Conservation (phyloP, 768 basidiomycete species). For the Termitomyces sp. region DNA sequence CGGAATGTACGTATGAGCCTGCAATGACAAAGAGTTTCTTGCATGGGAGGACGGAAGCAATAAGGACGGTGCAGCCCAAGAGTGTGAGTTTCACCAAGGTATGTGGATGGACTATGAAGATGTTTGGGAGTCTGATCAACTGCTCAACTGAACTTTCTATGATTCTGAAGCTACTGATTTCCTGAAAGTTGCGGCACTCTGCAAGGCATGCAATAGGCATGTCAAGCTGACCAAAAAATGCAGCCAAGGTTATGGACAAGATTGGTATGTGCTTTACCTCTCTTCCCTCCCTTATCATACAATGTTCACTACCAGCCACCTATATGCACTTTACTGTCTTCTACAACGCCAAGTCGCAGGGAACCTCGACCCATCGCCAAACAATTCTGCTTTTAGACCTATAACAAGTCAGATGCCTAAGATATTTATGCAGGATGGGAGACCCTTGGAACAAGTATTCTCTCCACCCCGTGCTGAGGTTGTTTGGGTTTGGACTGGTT, state of each 20-base stretch:
- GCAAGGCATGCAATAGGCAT: constrained; percentile 83
- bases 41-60: constrained; percentile 94
- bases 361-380: constrained; percentile 32
- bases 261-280: constrained; percentile 43
- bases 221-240: constrained; percentile 85
- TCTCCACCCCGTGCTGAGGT: constrained; percentile 88
- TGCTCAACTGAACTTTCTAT: constrained; percentile 60
- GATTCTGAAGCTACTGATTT: constrained; percentile 59
- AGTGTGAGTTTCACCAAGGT: constrained; percentile 84
- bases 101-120: neutral
- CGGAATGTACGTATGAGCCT: constrained; percentile 95
- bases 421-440: constrained; percentile 85
- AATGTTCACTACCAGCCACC: constrained; percentile 42
- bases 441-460: constrained; percentile 74
- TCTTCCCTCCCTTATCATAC: neutral
- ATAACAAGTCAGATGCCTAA: constrained; percentile 46
- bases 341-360: constrained; percentile 72
- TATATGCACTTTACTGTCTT: constrained; percentile 95
- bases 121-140: neutral
- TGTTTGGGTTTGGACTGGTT: constrained; percentile 95
- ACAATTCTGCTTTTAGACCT: constrained; percentile 31
- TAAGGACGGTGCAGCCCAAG: constrained; percentile 81
- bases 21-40: constrained; percentile 97
- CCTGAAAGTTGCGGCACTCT: constrained; percentile 70
- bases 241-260: constrained; percentile 86